Evolutionary conservation across 1,139 yeast genomes (phyloP).

Genomic region (Geotrichum citri-aurantii): DNA sequence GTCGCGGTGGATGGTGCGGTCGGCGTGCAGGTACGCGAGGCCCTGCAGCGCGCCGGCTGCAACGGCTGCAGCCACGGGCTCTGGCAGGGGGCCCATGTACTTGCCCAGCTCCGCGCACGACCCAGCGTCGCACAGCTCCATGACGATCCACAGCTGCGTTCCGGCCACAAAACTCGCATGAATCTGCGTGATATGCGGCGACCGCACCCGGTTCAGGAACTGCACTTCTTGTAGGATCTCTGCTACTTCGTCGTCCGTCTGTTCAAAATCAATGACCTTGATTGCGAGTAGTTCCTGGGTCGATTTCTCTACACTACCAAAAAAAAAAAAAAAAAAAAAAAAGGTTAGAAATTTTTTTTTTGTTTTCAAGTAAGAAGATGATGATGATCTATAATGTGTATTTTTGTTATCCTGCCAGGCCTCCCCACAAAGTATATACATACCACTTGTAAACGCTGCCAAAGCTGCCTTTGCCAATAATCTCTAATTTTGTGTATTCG

Average conservation of each 20-base stretch:
- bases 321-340: not conserved
- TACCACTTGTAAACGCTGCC: slow-evolving; percentile 69
- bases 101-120: slow-evolving; percentile 64
- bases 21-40: slow-evolving; percentile 62
- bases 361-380: not conserved
- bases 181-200: slow-evolving; percentile 60
- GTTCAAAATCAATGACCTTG: slow-evolving; percentile 65
- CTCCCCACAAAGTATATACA: too few species aligned
- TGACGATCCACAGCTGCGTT: slow-evolving; percentile 73
- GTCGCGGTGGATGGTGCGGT: slow-evolving; percentile 82
- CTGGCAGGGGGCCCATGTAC: slow-evolving; percentile 14
- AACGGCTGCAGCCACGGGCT: slow-evolving; percentile 18
- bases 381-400: too few species aligned
- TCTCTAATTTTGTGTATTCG: slow-evolving; percentile 42
- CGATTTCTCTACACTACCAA: slow-evolving; percentile 27
- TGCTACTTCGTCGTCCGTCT: slow-evolving; percentile 65
- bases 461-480: slow-evolving; percentile 93
- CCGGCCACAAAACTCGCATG: slow-evolving; percentile 57
- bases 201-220: slow-evolving; percentile 57
- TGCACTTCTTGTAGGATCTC: slow-evolving; percentile 69
- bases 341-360: not conserved
- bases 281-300: slow-evolving; percentile 57
- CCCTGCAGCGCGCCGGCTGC: slow-evolving; percentile 58
- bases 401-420: too few species aligned
- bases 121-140: slow-evolving; percentile 94